Conservation (phyloP, 805 yeast species). For the Schwanniomyces pseudopolymorphus region DNA sequence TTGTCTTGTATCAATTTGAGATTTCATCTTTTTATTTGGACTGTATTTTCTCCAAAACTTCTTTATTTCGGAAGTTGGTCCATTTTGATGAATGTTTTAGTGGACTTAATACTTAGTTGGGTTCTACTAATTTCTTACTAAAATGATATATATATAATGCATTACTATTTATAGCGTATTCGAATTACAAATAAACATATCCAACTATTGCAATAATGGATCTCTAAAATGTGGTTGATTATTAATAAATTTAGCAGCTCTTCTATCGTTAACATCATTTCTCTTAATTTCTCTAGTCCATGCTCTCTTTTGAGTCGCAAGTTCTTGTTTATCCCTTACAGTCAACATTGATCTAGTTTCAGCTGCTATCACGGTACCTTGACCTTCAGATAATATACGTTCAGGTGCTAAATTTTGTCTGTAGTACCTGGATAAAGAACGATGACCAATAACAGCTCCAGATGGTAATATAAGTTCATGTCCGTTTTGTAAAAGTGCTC, state of each 20-base stretch:
- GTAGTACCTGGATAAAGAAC: slow-evolving; percentile 42
- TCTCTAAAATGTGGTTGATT: slow-evolving; percentile 70
- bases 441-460: slow-evolving; percentile 44
- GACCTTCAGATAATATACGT: slow-evolving; percentile 44
- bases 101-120: slow-evolving; percentile 44
- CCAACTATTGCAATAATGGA: slow-evolving; percentile 32
- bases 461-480: slow-evolving; percentile 42
- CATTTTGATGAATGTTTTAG: slow-evolving; percentile 42
- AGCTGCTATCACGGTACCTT: slow-evolving; percentile 48
- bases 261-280: slow-evolving; percentile 51
- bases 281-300: slow-evolving; percentile 58
- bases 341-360: slow-evolving; percentile 52
- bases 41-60: slow-evolving; percentile 92
- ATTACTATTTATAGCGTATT: background rate
- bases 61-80: slow-evolving; percentile 81
- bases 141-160: background rate
- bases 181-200: background rate
- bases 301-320: slow-evolving; percentile 50
- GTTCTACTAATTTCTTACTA: slow-evolving; percentile 2
- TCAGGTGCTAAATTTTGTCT: slow-evolving; percentile 46
- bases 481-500: slow-evolving; percentile 34
- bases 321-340: slow-evolving; percentile 37
- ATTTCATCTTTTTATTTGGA: slow-evolving; percentile 93
- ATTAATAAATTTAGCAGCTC: slow-evolving; percentile 71
- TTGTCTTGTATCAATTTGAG: slow-evolving; percentile 72